A percentile compares a stretch with the other conserved stretches of the same genome.
phyloP scores from a whole-genome alignment of 2,329 filamentous ascomycete species.

The Colletotrichum kahawae region DNA sequence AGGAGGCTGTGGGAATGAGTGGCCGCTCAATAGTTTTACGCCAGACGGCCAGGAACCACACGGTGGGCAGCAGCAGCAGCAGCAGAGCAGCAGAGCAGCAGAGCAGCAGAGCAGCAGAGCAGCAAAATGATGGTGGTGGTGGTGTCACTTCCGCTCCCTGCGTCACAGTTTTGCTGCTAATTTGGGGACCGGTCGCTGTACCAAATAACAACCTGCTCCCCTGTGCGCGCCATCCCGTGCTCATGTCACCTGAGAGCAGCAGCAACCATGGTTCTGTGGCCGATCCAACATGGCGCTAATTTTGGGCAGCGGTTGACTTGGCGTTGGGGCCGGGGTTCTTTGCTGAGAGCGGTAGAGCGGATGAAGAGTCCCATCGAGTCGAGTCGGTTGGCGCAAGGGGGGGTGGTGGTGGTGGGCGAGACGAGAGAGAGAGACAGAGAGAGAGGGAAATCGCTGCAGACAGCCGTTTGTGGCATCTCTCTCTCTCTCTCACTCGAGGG shows the following conservation, averaged over 20 bases:
- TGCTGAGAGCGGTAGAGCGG: not conserved
- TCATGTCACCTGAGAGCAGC: not conserved
- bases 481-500: not conserved
- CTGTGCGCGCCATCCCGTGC: not conserved
- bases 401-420: not conserved
- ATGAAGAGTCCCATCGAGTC: not conserved
- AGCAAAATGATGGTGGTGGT: not conserved
- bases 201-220: not conserved
- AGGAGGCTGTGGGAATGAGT: not conserved
- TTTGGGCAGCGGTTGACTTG: not conserved
- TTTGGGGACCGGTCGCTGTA: not conserved
- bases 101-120: not conserved
- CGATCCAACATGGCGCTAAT: not conserved
- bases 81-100: not conserved
- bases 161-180: not conserved
- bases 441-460: not conserved
- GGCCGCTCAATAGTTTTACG: not conserved
- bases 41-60: not conserved
- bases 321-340: not conserved
- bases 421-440: too few species aligned
- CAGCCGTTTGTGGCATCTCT: not conserved
- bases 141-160: conserved; percentile 8
- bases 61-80: not conserved
- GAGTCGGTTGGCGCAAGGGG: not conserved
- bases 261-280: not conserved